These are phyloP conservation scores for Favolaschia claudopus DNA, from an alignment of 768 basidiomycete genomes.

Conservation along the genomic window DNA sequence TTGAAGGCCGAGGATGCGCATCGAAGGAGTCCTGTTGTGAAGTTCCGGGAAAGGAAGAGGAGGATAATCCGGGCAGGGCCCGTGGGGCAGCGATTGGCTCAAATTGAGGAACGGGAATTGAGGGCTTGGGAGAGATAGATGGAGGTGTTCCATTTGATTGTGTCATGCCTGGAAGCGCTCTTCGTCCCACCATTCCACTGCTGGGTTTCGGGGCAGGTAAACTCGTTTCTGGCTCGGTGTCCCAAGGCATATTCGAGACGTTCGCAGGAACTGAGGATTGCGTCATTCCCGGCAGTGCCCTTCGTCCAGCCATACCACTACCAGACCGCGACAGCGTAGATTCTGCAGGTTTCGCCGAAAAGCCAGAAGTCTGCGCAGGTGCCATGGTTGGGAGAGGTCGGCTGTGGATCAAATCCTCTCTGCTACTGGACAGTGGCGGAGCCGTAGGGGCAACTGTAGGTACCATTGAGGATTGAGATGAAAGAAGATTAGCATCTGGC, in stretches of 20 bases:
- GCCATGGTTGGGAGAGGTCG: slow-evolving; percentile 1
- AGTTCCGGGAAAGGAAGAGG: background rate
- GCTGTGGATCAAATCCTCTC: background rate
- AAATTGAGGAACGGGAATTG: background rate
- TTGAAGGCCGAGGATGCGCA: slow-evolving; percentile 65
- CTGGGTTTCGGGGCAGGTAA: background rate
- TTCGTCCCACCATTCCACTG: slow-evolving; percentile 40
- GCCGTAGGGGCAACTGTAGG: background rate
- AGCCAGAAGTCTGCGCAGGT: no score
- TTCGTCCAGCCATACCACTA: background rate
- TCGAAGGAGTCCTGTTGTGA: slow-evolving; percentile 33
- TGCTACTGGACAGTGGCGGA: background rate
- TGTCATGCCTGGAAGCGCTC: slow-evolving; percentile 25
- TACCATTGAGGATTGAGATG: background rate
- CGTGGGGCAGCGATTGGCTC: slow-evolving; percentile 31
- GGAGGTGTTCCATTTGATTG: background rate
- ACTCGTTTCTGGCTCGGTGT: slow-evolving; percentile 15
- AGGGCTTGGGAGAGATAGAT: slow-evolving; percentile 16
- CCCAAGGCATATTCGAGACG: background rate
- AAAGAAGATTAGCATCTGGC: background rate
- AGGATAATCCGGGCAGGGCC: slow-evolving; percentile 51
- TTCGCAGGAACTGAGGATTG: slow-evolving; percentile 15
- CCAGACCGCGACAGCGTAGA: no score
- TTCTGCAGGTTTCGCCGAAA: background rate
- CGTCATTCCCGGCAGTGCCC: slow-evolving; percentile 6